Base-by-base conservation (phyloP, 495 filamentous ascomycete genomes). In the Talaromyces liani region DNA sequence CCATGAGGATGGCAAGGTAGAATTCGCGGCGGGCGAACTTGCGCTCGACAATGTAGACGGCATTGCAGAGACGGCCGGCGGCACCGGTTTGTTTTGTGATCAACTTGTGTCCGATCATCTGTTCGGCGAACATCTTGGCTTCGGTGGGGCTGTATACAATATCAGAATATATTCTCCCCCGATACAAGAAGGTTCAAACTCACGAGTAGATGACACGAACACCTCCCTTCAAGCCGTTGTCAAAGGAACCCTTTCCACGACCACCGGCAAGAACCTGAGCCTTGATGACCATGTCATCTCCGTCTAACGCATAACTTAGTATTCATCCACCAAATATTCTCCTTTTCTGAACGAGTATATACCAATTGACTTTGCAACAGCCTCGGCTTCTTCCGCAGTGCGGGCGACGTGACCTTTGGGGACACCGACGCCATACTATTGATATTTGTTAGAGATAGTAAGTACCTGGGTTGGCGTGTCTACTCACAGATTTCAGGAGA, bases 91-190 rank as follows among this genome's bases (percentile, higher is more conserved):
- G 94, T 85, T 98, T 98, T 75, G 94, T 98, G 78, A 98, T 87
- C 78, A 98, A 92, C 79, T 97, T 96, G 77, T 98, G 94, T 68
- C 94, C 94, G 79, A 98, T 97, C 94, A 98, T 98, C 80, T 98
- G 92, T 65, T 90, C 87, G 71, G 94, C 93, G 72, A 98, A 96
- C 88, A 97, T 97, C 82, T 91, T 92, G 73, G 94, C 94, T 82
- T 91, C 89, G 65, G 86, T 86, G 34, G 89, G 83, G 55, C 87
- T 90, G 59, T 25, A 39, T 27, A 27, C 25, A 34, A 31, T 62
- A 66, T 58, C 33, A 68, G 45, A 58, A 25, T 57, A 57, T 65
- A 24, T 10, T 31, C 25, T 58, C 33, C 53, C 34, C 33, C 31
- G 34, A 18, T 1, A 33, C 6, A 33, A 31, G 0, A 20, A n/a